Evolutionary conservation across 2,329 filamentous ascomycete genomes (phyloP).

Genomic region (Diaporthe nobilis): DNA sequence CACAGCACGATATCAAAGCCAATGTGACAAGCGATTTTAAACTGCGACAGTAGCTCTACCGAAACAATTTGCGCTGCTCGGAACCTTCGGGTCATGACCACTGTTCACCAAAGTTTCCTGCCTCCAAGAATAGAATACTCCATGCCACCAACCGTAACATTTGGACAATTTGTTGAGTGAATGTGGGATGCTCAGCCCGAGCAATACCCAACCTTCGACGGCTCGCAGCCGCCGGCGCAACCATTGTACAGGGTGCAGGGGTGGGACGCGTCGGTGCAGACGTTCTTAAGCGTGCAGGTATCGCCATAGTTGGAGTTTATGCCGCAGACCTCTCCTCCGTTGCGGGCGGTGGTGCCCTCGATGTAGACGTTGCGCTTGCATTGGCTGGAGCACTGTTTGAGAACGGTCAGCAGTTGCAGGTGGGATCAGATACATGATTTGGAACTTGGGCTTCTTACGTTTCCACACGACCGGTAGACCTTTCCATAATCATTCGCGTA

Average conservation of each 20-base stretch:
- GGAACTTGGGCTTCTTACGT: background rate
- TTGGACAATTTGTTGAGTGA: too few species aligned
- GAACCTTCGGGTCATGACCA: background rate
- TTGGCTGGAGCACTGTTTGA: conserved; percentile 41
- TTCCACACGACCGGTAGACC: conserved; percentile 24
- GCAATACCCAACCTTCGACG: background rate
- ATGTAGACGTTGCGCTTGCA: conserved; percentile 61
- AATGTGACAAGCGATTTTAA: background rate
- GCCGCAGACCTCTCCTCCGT: conserved; percentile 1
- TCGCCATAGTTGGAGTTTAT: conserved; percentile 46
- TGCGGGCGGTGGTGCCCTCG: conserved; percentile 54
- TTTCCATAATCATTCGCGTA: conserved; percentile 3
- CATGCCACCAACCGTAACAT: background rate
- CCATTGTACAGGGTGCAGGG: conserved; percentile 38
- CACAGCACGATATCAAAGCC: background rate
- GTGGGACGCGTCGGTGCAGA: conserved; percentile 32
- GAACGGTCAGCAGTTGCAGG: background rate
- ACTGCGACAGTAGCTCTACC: background rate
- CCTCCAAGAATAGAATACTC: background rate
- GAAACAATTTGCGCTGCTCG: background rate
- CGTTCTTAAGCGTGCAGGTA: conserved; percentile 43
- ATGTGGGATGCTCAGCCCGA: background rate
- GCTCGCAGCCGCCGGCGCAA: conserved; percentile 38
- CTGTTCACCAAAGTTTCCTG: background rate
- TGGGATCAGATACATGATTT: background rate